Percentiles rank a stretch among this genome's conserved stretches.
These are phyloP conservation scores for Trametes polyzona DNA, from an alignment of 1,284 basidiomycete genomes.

Conservation along the genomic window DNA sequence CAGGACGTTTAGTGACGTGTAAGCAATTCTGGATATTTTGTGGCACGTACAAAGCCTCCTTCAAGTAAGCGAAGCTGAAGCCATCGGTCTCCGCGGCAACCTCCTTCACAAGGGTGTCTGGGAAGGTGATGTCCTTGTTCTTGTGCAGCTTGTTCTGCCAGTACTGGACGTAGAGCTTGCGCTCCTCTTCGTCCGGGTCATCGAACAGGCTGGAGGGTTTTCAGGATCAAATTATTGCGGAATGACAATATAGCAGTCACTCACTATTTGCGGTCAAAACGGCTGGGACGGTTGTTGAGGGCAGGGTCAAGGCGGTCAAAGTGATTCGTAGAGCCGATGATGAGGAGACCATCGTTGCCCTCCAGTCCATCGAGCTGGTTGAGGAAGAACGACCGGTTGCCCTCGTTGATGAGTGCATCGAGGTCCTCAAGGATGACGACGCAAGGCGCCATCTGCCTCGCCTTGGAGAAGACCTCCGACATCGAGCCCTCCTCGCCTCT, in stretches of 20 bases:
- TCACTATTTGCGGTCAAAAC: constrained; percentile 86
- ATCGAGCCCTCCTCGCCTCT: constrained; percentile 73
- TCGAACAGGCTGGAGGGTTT: constrained; percentile 63
- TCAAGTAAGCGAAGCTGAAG: constrained; percentile 84
- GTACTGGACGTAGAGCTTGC: constrained; percentile 68
- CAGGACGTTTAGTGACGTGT: neutral
- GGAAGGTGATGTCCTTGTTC: constrained; percentile 66
- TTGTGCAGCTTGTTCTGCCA: constrained; percentile 75
- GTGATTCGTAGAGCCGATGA: constrained; percentile 85
- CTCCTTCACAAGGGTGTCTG: constrained; percentile 62
- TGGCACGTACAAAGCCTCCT: constrained; percentile 77
- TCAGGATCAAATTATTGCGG: constrained; percentile 1
- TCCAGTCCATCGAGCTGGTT: constrained; percentile 80
- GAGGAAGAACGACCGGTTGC: constrained; percentile 83
- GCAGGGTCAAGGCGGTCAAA: constrained; percentile 79
- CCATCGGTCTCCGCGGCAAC: constrained; percentile 61
- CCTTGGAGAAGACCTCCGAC: constrained; percentile 65
- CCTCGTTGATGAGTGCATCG: constrained; percentile 77
- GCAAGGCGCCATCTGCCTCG: constrained; percentile 71
- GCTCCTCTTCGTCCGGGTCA: constrained; percentile 66
- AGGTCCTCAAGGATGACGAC: constrained; percentile 82
- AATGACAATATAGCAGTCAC: constrained; percentile 29
- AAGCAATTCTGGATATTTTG: neutral
- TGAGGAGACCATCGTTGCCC: constrained; percentile 76
- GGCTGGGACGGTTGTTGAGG: constrained; percentile 74